Evolutionary conservation across 768 basidiomycete species (phyloP).

Genomic region (Lentinula edodes): DNA sequence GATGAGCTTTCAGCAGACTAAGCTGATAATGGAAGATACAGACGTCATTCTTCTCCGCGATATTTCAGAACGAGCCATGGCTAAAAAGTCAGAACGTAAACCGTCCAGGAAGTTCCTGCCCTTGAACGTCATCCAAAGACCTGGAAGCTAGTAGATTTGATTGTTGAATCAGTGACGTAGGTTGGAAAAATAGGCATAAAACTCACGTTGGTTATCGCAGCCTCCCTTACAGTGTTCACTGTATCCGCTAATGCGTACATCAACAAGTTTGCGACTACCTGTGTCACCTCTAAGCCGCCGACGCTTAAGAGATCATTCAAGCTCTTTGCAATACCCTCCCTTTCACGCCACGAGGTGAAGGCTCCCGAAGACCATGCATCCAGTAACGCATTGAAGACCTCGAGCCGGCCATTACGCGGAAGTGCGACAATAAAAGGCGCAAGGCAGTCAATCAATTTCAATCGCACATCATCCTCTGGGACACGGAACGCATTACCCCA

Average conservation of each 20-base stretch:
- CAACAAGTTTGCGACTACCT: conserved; percentile 46
- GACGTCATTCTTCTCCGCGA: conserved; percentile 71
- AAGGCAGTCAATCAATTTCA: conserved; percentile 65
- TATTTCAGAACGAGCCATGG: conserved; percentile 39
- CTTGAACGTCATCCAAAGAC: conserved; percentile 35
- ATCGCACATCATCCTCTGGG: conserved; percentile 65
- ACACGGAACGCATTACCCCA: conserved; percentile 58
- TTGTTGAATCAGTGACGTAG: conserved; percentile 6
- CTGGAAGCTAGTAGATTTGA: conserved; percentile 38
- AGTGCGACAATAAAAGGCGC: conserved; percentile 52
- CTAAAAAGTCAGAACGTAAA: conserved; percentile 35
- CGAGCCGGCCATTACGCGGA: conserved; percentile 37
- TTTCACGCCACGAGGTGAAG: conserved; percentile 72
- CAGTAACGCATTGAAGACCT: conserved; percentile 40
- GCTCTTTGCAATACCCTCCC: conserved; percentile 60
- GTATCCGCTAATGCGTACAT: conserved; percentile 63
- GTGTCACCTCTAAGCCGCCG: conserved; percentile 29
- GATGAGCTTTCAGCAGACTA: background rate
- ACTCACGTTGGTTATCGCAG: conserved; percentile 63
- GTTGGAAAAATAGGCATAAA: background rate
- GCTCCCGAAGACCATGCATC: conserved; percentile 51
- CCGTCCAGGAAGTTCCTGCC: conserved; percentile 27
- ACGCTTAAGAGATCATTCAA: conserved; percentile 43
- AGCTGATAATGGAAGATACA: conserved; percentile 20
- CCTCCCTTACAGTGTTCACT: conserved; percentile 82